Evolutionary conservation across 805 yeast species (phyloP).

Genomic region (Monosporozyma siamensis): DNA sequence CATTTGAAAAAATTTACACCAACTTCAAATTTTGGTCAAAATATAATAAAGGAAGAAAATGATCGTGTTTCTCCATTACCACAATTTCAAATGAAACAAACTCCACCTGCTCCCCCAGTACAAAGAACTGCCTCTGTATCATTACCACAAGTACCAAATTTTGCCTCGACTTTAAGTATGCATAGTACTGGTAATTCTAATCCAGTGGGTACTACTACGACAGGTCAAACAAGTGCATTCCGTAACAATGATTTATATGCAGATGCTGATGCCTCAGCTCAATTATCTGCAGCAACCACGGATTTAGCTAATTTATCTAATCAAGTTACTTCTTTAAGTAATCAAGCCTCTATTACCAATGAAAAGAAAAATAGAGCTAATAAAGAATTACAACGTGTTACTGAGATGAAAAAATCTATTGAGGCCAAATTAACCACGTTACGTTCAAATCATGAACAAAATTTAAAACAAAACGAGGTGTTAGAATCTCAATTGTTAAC

Average conservation of each 20-base stretch:
- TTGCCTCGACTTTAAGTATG: slow-evolving; percentile 13
- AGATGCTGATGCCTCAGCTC: slow-evolving; percentile 51
- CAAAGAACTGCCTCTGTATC: slow-evolving; percentile 35
- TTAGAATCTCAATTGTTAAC: slow-evolving; percentile 54
- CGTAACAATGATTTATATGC: slow-evolving; percentile 44
- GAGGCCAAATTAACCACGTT: slow-evolving; percentile 60
- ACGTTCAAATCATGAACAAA: slow-evolving; percentile 65
- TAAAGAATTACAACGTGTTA: slow-evolving; percentile 62
- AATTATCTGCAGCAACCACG: slow-evolving; percentile 67
- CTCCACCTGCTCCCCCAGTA: slow-evolving; percentile 38
- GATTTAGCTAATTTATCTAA: slow-evolving; percentile 81
- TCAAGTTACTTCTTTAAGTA: slow-evolving; percentile 69
- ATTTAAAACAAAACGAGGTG: slow-evolving; percentile 63
- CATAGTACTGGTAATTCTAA: slow-evolving; percentile 4
- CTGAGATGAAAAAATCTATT: slow-evolving; percentile 58
- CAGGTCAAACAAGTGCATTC: slow-evolving; percentile 18
- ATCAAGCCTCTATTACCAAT: slow-evolving; percentile 62
- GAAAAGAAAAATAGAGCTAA: slow-evolving; percentile 68
- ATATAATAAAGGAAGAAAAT: slow-evolving; percentile 36
- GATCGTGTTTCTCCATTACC: slow-evolving; percentile 24
- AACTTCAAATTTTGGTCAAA: slow-evolving; percentile 78
- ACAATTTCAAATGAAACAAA: slow-evolving; percentile 16
- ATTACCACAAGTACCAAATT: slow-evolving; percentile 29
- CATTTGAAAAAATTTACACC: slow-evolving; percentile 54
- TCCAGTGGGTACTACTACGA: slow-evolving; percentile 10